phyloP scores from a whole-genome alignment of 2,329 filamentous ascomycete genomes.

The Ciborinia camelliae region DNA sequence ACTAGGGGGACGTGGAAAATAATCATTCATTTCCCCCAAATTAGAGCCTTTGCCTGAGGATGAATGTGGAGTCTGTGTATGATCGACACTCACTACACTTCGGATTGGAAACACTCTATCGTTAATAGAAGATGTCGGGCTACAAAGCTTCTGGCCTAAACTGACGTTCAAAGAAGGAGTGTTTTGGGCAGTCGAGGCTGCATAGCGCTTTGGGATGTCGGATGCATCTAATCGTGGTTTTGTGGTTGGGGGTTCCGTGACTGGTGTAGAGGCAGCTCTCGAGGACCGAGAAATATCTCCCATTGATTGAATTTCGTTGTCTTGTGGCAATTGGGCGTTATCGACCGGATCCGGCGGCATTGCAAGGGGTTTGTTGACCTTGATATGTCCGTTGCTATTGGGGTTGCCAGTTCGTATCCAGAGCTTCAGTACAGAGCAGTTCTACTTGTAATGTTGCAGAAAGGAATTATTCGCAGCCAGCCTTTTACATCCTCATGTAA shows the following conservation, averaged over 20 bases:
- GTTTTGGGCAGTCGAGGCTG: slow-evolving; percentile 9
- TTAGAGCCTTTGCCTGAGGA: slow-evolving; percentile 19
- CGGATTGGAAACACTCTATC: slow-evolving; percentile 35
- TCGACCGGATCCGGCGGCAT: neutral
- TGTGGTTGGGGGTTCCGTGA: slow-evolving; percentile 3
- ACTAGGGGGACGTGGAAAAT: slow-evolving; percentile 23
- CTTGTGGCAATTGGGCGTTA: neutral
- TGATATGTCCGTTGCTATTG: slow-evolving; percentile 3
- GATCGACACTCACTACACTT: slow-evolving; percentile 34
- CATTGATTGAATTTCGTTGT: neutral
- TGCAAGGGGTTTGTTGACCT: slow-evolving; percentile 10
- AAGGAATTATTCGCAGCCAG: neutral
- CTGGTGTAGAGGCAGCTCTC: neutral
- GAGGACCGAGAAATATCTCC: slow-evolving; percentile 6
- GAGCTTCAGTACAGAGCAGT: neutral
- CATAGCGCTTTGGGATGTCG: slow-evolving; percentile 13
- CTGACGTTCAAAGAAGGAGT: slow-evolving; percentile 25
- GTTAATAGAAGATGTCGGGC: slow-evolving; percentile 17
- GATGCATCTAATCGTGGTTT: slow-evolving; percentile 15
- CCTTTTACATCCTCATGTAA: neutral
- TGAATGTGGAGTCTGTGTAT: slow-evolving; percentile 28
- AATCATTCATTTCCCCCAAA: slow-evolving; percentile 26
- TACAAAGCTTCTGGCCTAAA: slow-evolving; percentile 27
- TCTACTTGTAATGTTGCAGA: neutral
- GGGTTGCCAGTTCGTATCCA: slow-evolving; percentile 1